Evolutionary conservation across 2,329 filamentous ascomycete species (phyloP), one percentile per base, ranked within the genome.

Genomic region (Fusarium neocosmosporiellum): DNA sequence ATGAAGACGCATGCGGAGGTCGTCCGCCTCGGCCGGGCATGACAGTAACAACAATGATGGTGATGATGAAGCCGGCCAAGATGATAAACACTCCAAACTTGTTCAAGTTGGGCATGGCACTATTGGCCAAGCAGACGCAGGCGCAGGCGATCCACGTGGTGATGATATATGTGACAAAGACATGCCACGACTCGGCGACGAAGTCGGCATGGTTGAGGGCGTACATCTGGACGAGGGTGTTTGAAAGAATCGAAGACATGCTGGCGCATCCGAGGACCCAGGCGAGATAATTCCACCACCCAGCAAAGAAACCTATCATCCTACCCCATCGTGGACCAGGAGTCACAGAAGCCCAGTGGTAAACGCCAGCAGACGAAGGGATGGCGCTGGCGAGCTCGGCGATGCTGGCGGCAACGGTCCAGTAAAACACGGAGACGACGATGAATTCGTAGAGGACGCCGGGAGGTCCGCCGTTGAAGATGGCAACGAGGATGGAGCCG

Each of bases 381-480:
- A 91, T 89, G 20, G 88, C 86, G 60, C 87, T 89, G 14, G 88
- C 88, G 31, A 91, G 81, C 79, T 91, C 89, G 50, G 89, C 89
- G 65, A 91, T 85, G 14, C 86, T 89, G 6, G 88, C 87, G 0
- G 87, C 88, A 27, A 91, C 84, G 59, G 88, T 80, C 83, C 87
- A 89, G 81, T 91, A 91, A 72, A 88, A 90, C 57, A 83, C 66
- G 6, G 83, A 84, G 0, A 84, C 83, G 36, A 78, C 78, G 63
- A 86, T 77, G 75, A 91, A 90, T 80, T 91, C 90, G 79, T 91
- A 92, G 2, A 92, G 80, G 0, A 90, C 87, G 16, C 89, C 89
- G 0, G 90, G 87, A 1, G 89, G 87, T 0, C 90, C 90, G 69
- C 90, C 90, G 80, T 92, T 91, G 76, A 84, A 86, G 67, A 91